Base-by-base conservation (phyloP, 139 green algal genomes). In the Chlamydomonas asymmetrica region DNA sequence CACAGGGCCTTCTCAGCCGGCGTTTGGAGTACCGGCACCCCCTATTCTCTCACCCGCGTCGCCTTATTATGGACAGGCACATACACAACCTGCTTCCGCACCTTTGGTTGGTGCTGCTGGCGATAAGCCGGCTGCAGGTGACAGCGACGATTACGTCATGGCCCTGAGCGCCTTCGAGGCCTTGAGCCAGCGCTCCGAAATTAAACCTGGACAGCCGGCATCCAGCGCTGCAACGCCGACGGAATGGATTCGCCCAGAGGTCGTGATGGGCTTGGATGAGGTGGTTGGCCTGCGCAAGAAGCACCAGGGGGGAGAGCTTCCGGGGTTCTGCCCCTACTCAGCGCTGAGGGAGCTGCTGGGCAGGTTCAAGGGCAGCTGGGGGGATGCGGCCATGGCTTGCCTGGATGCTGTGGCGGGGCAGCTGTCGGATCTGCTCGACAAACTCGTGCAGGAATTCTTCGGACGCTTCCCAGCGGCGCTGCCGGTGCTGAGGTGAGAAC, bases 291-390 rank as follows among this genome's bases (percentile, higher is more conserved):
- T 82, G 38, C n/a, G 31, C 3, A 37, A 69, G 49, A 3, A 34
- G 31, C 62, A 74, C 39, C 4, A 4, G n/a, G 76, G 70, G 10
- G 50, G 71, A 2, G 76, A 82, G 70, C 76, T 82, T 52, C 76
- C 76, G 23, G 29, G 35, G 23, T 82, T 78, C 63, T 50, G 31
- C 38, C 63, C 76, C 20, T 82, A 82, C 49, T 32, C 34, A 61
- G 76, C 76, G 4, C 13, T 82, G 52, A 37, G 68, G 48, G 49
- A 74, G 18, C 68, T 82, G 18, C 25, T 82, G 8, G 27, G 13
- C 4, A 20, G 31, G 27, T 57, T 38, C 75, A 75, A 57, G 40
- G 54, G 62, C n/a, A 41, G 68, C 20, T 81, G 75, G 75, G 9
- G 31, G 23, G 25, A 29, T 2, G 57, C 64, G 3, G 71, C 60